Evolutionary conservation across 441 rosid genomes (phyloP).

Genomic region (Aquilaria agallochum): DNA sequence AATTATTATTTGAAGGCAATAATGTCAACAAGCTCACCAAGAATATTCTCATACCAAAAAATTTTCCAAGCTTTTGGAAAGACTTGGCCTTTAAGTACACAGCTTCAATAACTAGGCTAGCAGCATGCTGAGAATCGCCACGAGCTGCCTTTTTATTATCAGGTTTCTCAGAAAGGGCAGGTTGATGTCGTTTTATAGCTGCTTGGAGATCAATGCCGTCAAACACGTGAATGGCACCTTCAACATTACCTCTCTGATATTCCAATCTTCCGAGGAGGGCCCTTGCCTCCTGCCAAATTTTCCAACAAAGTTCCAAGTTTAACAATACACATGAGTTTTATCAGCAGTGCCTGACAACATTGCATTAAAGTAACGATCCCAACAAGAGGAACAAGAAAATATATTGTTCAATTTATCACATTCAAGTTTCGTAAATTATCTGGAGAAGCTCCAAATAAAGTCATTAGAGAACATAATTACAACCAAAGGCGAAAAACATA

Average conservation of each 20-base stretch:
- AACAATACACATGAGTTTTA: conserved; percentile 1
- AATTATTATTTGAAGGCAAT: neutral
- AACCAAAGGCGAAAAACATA: no score
- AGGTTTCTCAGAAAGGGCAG: conserved; percentile 40
- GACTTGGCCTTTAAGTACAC: conserved; percentile 79
- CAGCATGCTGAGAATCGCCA: conserved; percentile 63
- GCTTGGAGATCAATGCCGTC: conserved; percentile 87
- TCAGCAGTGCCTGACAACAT: neutral
- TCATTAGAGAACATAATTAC: no score
- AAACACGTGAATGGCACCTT: conserved; percentile 80
- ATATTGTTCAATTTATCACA: no score
- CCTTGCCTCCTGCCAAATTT: conserved; percentile 68
- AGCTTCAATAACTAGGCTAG: conserved; percentile 76
- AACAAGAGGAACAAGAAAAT: no score
- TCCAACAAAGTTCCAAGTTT: neutral
- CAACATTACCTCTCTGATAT: conserved; percentile 83
- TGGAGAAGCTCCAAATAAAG: no score
- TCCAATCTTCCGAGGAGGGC: conserved; percentile 90
- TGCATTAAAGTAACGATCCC: neutral
- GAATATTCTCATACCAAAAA: conserved; percentile 41
- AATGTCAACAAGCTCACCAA: neutral
- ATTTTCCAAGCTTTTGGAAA: conserved; percentile 74
- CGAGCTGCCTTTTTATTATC: conserved; percentile 42
- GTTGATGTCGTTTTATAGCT: conserved; percentile 60
- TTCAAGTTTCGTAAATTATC: no score